A percentile compares a stretch with the other conserved stretches of the same genome.
These are phyloP conservation scores for Tylopilus sp. DNA, from an alignment of 768 basidiomycete species.

Conservation along the genomic window DNA sequence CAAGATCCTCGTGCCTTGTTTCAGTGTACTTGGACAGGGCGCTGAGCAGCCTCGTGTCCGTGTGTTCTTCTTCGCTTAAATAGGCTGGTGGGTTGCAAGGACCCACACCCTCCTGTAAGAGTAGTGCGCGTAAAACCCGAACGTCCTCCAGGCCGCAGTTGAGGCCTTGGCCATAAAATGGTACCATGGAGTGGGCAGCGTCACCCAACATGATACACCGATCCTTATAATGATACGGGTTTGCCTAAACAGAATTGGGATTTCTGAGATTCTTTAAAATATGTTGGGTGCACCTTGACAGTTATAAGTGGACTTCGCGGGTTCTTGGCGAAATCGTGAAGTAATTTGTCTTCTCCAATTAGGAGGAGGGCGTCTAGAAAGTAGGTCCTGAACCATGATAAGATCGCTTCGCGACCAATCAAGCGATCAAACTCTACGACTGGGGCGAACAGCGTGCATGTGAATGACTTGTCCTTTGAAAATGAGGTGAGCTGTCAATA, in stretches of 20 bases:
- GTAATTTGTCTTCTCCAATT: slow-evolving; percentile 77
- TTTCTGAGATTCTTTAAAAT: slow-evolving; percentile 18
- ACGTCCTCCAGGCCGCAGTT: slow-evolving; percentile 99
- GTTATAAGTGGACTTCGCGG: slow-evolving; percentile 88
- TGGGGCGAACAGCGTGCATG: slow-evolving; percentile 93
- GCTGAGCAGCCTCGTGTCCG: slow-evolving; percentile 56
- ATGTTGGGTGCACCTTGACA: slow-evolving; percentile 67
- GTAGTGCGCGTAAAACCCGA: slow-evolving; percentile 73
- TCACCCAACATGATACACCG: slow-evolving; percentile 88
- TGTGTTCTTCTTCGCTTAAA: slow-evolving; percentile 27
- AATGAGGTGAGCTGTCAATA: slow-evolving; percentile 20
- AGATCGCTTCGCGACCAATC: slow-evolving; percentile 49
- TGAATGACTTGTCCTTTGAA: slow-evolving; percentile 90
- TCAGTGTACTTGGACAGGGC: slow-evolving; percentile 80
- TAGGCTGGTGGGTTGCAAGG: slow-evolving; percentile 35
- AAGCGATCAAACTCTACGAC: slow-evolving; percentile 71
- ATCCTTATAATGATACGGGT: slow-evolving; percentile 89
- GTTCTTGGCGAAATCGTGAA: slow-evolving; percentile 77
- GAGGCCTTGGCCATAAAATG: slow-evolving; percentile 94
- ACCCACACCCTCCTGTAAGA: slow-evolving; percentile 67
- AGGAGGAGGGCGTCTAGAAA: slow-evolving; percentile 86
- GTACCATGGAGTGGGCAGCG: slow-evolving; percentile 98
- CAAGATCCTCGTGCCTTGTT: slow-evolving; percentile 80
- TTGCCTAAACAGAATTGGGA: slow-evolving; percentile 48
- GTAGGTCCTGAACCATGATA: slow-evolving; percentile 75